A percentile compares a stretch with the other conserved stretches of the same genome.
Evolutionary conservation across 1,284 basidiomycete genomes (phyloP).

Genomic region (Ceratobasidium sp.): DNA sequence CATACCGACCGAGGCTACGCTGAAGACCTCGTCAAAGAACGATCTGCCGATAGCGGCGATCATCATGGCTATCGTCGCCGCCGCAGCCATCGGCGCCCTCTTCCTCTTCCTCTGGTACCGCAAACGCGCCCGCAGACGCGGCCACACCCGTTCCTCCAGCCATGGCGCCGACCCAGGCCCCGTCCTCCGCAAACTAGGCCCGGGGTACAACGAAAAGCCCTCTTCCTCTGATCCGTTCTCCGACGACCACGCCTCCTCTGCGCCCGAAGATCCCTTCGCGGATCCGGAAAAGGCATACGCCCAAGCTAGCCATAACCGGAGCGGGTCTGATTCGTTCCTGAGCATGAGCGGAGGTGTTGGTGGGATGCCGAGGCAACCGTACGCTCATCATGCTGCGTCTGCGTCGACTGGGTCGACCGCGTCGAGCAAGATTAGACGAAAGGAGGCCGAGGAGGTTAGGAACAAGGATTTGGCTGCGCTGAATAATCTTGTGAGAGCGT

Average conservation of each 20-base stretch:
- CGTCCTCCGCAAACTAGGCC: slow-evolving; percentile 29
- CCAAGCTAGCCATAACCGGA: not conserved
- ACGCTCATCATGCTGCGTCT: slow-evolving; percentile 30
- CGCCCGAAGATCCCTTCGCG: slow-evolving; percentile 14
- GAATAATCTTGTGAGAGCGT: slow-evolving; percentile 26
- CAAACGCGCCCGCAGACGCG: slow-evolving; percentile 21
- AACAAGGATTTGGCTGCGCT: slow-evolving; percentile 19
- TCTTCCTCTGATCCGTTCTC: slow-evolving; percentile 35
- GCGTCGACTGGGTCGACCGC: slow-evolving; percentile 38
- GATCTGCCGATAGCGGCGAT: slow-evolving; percentile 14
- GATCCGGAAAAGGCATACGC: slow-evolving; percentile 19
- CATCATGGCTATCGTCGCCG: slow-evolving; percentile 1
- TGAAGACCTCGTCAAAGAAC: not conserved
- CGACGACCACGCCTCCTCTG: not conserved
- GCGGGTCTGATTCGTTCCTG: slow-evolving; percentile 30
- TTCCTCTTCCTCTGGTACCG: slow-evolving; percentile 23
- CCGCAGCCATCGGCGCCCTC: not conserved
- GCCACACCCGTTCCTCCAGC: slow-evolving; percentile 13
- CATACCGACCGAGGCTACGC: not conserved
- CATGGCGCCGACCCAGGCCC: not conserved
- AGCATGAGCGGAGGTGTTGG: slow-evolving; percentile 18
- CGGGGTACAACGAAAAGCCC: not conserved
- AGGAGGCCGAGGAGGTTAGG: slow-evolving; percentile 12
- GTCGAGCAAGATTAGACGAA: slow-evolving; percentile 10
- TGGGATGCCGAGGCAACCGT: slow-evolving; percentile 10